Percentiles rank a stretch among this genome's conserved stretches.
These are phyloP conservation scores for Pyrrhoderma lamaoense DNA, from an alignment of 1,284 basidiomycete species.

Conservation along the genomic window DNA sequence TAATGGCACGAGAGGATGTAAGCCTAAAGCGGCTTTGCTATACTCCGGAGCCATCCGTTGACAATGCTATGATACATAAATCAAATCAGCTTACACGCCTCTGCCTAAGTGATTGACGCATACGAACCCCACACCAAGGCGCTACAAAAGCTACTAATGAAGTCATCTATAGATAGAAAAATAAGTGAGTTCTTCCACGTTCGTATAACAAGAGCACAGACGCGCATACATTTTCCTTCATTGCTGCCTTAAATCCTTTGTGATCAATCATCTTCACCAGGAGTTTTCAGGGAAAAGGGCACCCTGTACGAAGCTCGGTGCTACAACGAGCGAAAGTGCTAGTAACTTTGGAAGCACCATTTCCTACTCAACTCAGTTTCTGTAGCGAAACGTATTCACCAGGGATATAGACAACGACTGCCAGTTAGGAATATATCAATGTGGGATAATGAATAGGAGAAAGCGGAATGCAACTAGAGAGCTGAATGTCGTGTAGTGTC, in stretches of 20 bases:
- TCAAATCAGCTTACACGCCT: slow-evolving; percentile 2
- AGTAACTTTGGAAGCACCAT: slow-evolving; percentile 28
- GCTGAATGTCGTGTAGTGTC: no score
- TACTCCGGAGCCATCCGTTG: slow-evolving; percentile 83
- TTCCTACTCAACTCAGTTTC: no score
- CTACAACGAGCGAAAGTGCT: slow-evolving; percentile 31
- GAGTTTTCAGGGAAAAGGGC: slow-evolving; percentile 67
- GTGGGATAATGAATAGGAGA: no score
- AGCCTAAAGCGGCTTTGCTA: slow-evolving; percentile 70
- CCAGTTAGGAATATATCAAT: no score
- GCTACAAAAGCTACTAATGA: slow-evolving; percentile 84
- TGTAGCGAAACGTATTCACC: no score
- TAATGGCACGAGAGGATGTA: slow-evolving; percentile 79
- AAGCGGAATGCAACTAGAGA: no score
- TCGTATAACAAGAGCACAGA: not conserved
- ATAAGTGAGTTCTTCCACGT: not conserved
- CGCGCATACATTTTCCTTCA: slow-evolving; percentile 67
- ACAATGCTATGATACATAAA: slow-evolving; percentile 57
- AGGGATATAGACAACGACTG: no score
- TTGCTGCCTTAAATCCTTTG: slow-evolving; percentile 63
- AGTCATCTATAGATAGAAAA: slow-evolving; percentile 43
- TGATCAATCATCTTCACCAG: slow-evolving; percentile 70
- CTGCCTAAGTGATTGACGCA: not conserved
- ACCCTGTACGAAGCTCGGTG: slow-evolving; percentile 53
- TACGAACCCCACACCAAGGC: slow-evolving; percentile 79